These are phyloP conservation scores for Gilbertella persicaria DNA, from an alignment of 371 early-diverging fungal genomes.

Conservation along the genomic window DNA sequence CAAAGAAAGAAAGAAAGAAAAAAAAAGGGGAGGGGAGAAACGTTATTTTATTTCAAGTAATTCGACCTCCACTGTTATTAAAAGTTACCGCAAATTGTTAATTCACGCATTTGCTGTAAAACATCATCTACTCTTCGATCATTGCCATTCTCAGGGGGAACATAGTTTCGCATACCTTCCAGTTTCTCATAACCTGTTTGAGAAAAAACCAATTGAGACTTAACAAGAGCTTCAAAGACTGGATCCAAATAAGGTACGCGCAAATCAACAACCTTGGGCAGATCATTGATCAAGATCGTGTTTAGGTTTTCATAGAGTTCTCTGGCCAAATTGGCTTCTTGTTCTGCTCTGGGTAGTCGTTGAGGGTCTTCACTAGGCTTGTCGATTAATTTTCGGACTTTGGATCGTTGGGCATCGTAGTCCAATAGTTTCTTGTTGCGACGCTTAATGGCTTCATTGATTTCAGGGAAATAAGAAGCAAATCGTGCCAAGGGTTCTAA, in stretches of 20 bases:
- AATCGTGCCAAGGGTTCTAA: constrained; percentile 83
- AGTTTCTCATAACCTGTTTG: constrained; percentile 72
- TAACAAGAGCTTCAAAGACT: constrained; percentile 89
- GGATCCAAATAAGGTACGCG: constrained; percentile 90
- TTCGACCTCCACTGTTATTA: not conserved
- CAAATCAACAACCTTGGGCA: constrained; percentile 86
- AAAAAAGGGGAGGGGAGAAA: not conserved
- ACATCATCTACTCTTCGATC: constrained; percentile 73
- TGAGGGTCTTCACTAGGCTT: constrained; percentile 73
- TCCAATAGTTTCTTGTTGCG: constrained; percentile 86
- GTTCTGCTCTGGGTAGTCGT: constrained; percentile 71
- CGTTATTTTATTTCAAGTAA: not conserved
- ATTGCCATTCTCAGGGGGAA: constrained; percentile 48
- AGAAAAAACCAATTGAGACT: constrained; percentile 80
- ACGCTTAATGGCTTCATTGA: constrained; percentile 84
- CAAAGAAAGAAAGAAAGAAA: no score
- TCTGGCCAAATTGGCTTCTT: constrained; percentile 68
- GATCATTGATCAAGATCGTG: constrained; percentile 73
- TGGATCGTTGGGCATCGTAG: constrained; percentile 75
- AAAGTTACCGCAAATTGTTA: constrained; percentile 75
- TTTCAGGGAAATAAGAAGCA: constrained; percentile 84
- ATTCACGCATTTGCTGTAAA: constrained; percentile 81
- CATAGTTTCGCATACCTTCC: constrained; percentile 38
- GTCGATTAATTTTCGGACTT: constrained; percentile 75
- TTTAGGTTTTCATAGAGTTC: constrained; percentile 82